Percentiles rank a stretch among this genome's conserved stretches.
These are phyloP conservation scores for Lasiosphaeria hispida DNA, from an alignment of 495 filamentous ascomycete species.

Conservation along the genomic window DNA sequence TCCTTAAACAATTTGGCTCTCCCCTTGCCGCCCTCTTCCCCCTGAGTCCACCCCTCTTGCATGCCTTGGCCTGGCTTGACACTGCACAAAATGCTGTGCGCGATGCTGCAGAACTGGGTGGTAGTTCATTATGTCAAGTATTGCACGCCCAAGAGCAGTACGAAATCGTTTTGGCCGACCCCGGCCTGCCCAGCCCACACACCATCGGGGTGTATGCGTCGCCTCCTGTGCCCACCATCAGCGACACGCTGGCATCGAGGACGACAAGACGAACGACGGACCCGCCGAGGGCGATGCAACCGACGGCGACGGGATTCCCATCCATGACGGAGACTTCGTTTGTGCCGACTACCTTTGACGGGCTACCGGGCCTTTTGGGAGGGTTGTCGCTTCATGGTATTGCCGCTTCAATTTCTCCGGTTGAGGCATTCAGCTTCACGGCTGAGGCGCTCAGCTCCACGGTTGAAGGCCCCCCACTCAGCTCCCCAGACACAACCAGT, in stretches of 20 bases:
- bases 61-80: conserved; percentile 14
- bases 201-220: conserved; percentile 20
- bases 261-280: conserved; percentile 17
- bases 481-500: too few species aligned
- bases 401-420: too few species aligned
- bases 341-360: background rate
- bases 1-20: conserved; percentile 10
- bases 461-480: too few species aligned
- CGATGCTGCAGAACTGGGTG: conserved; percentile 14
- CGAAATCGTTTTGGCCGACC: conserved; percentile 15
- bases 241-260: conserved; percentile 11
- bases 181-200: conserved; percentile 9
- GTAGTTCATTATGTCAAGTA: conserved; percentile 12
- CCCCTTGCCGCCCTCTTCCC: conserved; percentile 16
- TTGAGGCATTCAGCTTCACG: too few species aligned
- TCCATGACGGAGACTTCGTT: conserved; percentile 11
- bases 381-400: background rate
- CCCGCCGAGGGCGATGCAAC: conserved; percentile 13
- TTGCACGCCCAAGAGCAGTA: conserved; percentile 20
- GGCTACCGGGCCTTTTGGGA: background rate
- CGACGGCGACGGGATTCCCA: conserved; percentile 14
- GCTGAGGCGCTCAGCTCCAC: too few species aligned
- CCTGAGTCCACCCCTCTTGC: conserved; percentile 7
- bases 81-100: conserved; percentile 17
- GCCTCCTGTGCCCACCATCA: conserved; percentile 17